Conservation (phyloP, 2,329 filamentous ascomycete species). For the Neofusicoccum sp. region DNA sequence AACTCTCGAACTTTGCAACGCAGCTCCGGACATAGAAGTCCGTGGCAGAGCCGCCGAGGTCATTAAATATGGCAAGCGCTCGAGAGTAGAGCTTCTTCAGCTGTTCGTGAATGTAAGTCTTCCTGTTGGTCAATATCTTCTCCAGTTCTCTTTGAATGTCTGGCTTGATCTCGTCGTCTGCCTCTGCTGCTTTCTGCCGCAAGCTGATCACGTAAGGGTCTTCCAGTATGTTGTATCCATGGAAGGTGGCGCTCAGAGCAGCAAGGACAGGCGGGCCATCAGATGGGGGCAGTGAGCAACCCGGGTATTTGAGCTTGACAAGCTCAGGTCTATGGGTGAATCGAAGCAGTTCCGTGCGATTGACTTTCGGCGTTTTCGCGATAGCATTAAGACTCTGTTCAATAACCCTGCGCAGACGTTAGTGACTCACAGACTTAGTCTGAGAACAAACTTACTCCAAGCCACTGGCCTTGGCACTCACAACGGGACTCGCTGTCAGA, state of each 20-base stretch:
- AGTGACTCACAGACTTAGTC: conserved; percentile 18
- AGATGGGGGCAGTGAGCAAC: not conserved
- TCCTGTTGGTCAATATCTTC: conserved; percentile 22
- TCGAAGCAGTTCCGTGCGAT: conserved; percentile 70
- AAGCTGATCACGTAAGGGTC: conserved; percentile 47
- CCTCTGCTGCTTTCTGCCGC: conserved; percentile 26
- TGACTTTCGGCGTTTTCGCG: conserved; percentile 67
- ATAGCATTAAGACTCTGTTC: conserved; percentile 71
- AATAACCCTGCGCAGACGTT: conserved; percentile 48
- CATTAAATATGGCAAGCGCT: conserved; percentile 36
- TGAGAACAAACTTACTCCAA: conserved; percentile 48
- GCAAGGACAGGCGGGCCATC: conserved; percentile 25
- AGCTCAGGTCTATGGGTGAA: conserved; percentile 69
- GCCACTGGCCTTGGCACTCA: conserved; percentile 58
- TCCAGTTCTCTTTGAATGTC: conserved; percentile 12
- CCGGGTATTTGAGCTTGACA: conserved; percentile 32
- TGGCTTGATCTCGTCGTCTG: conserved; percentile 29
- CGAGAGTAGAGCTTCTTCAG: conserved; percentile 38
- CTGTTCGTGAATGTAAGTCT: conserved; percentile 45
- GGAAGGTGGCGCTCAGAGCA: conserved; percentile 27
- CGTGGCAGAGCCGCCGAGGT: conserved; percentile 42
- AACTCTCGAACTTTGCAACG: conserved; percentile 26
- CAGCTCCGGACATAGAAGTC: conserved; percentile 45
- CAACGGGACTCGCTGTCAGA: conserved; percentile 77
- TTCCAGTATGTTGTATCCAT: conserved; percentile 36